Conservation (phyloP, 495 filamentous ascomycete genomes). For the Tricharina praecox region DNA sequence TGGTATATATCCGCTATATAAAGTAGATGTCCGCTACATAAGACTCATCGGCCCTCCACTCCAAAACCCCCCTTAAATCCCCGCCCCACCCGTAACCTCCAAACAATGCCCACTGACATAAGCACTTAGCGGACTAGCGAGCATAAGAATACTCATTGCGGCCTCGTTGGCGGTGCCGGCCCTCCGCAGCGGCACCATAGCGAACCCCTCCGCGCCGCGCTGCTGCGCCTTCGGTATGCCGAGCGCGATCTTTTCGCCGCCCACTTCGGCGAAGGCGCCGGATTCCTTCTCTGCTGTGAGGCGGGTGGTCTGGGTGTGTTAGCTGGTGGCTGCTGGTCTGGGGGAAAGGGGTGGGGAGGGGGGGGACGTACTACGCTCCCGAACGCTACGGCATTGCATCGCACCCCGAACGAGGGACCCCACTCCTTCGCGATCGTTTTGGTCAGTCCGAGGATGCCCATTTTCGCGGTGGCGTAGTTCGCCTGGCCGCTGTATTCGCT, state of each 20-base stretch:
- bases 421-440: conserved; percentile 87
- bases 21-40: no score
- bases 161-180: conserved; percentile 64
- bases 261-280: conserved; percentile 58
- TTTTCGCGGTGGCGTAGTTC: conserved; percentile 73
- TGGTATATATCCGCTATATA: no score
- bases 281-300: conserved; percentile 66
- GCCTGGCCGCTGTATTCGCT: conserved; percentile 47
- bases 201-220: conserved; percentile 29
- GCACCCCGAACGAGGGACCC: conserved; percentile 68
- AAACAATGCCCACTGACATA: conserved; percentile 51
- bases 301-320: conserved; percentile 34
- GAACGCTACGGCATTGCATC: conserved; percentile 70
- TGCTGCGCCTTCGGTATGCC: conserved; percentile 41
- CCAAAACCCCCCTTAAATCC: conserved; percentile 42
- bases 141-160: conserved; percentile 58
- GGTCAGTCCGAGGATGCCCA: conserved; percentile 59
- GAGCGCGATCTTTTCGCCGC: conserved; percentile 58
- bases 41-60: no score
- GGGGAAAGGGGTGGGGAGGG: neutral
- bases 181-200: conserved; percentile 60
- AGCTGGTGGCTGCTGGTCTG: no score
- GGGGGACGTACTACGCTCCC: conserved; percentile 41
- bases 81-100: conserved; percentile 50
- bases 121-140: conserved; percentile 60